These are phyloP conservation scores for Pichia sp. DNA, from an alignment of 1,139 yeast species.

Conservation along the genomic window DNA sequence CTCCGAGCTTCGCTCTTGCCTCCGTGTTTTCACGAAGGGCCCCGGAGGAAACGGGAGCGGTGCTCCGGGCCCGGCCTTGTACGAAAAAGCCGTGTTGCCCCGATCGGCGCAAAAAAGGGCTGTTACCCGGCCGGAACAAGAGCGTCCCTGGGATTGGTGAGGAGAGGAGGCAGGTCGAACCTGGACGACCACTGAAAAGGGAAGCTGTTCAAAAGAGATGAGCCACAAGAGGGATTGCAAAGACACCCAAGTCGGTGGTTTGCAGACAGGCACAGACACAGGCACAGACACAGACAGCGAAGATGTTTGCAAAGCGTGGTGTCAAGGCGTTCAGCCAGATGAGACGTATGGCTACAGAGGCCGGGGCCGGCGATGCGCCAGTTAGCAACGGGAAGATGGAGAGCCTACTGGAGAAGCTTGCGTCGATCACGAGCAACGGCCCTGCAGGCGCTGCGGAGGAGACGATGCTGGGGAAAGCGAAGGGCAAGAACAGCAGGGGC, in stretches of 20 bases:
- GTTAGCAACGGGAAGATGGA: conserved; percentile 3
- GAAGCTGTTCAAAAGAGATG: not conserved
- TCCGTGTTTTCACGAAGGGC: conserved; percentile 2
- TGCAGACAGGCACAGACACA: no score
- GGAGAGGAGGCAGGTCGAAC: not conserved
- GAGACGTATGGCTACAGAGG: conserved; percentile 13
- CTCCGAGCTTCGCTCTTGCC: not conserved
- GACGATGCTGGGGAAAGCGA: conserved; percentile 1
- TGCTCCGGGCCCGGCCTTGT: not conserved
- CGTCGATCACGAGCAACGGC: conserved; percentile 7
- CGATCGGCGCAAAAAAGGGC: not conserved
- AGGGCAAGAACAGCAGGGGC: conserved; percentile 1
- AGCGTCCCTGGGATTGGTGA: no score
- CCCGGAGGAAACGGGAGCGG: no score
- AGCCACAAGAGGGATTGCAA: no score
- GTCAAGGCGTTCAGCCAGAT: not conserved
- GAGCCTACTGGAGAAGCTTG: conserved; percentile 10
- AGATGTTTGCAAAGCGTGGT: conserved; percentile 8
- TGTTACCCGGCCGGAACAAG: not conserved
- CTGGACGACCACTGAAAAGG: conserved; percentile 1
- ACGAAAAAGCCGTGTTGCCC: not conserved
- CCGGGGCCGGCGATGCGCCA: not conserved
- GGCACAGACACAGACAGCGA: no score
- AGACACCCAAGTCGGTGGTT: no score
- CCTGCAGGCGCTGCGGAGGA: not conserved